Evolutionary conservation across 768 basidiomycete genomes (phyloP).

Genomic region (Rhizopogon salebrosus): DNA sequence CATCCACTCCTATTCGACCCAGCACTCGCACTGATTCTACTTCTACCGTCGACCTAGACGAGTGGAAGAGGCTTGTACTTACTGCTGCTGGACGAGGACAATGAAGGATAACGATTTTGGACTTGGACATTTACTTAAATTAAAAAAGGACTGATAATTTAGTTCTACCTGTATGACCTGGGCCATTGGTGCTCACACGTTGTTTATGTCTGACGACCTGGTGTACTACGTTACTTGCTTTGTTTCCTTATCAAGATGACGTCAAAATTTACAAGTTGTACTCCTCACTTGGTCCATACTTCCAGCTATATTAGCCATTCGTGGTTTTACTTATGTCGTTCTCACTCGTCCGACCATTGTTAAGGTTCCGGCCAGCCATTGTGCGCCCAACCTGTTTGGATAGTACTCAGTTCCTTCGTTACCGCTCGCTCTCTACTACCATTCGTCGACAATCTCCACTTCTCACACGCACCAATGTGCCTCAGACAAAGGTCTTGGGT

Average conservation of each 20-base stretch:
- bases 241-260: slow-evolving; percentile 3
- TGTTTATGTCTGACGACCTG: no score
- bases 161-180: not conserved
- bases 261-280: not conserved
- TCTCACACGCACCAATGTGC: not conserved
- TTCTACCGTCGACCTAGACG: slow-evolving; percentile 10
- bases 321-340: not conserved
- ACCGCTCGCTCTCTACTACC: slow-evolving; percentile 2
- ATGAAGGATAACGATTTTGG: not conserved
- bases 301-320: not conserved
- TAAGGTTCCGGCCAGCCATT: slow-evolving; percentile 12
- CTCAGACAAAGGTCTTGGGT: not conserved
- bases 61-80: slow-evolving; percentile 12
- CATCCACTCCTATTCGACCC: not conserved
- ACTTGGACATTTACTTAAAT: not conserved
- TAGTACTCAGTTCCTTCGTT: not conserved
- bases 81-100: slow-evolving; percentile 6
- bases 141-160: not conserved
- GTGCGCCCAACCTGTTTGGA: slow-evolving; percentile 2
- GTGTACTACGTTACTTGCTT: no score
- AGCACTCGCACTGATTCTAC: slow-evolving; percentile 5
- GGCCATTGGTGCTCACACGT: not conserved
- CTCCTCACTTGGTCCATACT: no score
- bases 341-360: slow-evolving; percentile 7
- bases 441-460: not conserved